These are phyloP conservation scores for Rhynchosporium secalis DNA, from an alignment of 2,329 filamentous ascomycete genomes.

Conservation along the genomic window DNA sequence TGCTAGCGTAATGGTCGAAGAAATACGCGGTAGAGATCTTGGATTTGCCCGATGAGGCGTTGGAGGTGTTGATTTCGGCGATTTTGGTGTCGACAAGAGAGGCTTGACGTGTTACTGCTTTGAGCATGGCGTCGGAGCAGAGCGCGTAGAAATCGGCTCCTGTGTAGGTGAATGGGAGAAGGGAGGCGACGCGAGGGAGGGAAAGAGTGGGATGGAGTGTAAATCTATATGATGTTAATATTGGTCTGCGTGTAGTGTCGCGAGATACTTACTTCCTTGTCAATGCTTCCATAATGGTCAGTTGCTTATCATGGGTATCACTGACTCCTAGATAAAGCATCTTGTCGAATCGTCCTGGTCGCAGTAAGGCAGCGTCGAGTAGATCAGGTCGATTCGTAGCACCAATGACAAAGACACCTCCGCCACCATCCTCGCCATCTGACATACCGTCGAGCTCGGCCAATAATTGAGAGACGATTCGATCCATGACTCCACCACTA, in stretches of 20 bases:
- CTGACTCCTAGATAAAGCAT: slow-evolving; percentile 97
- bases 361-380: slow-evolving; percentile 83
- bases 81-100: slow-evolving; percentile 82
- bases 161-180: slow-evolving; percentile 91
- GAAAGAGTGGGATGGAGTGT: slow-evolving; percentile 78
- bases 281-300: slow-evolving; percentile 88
- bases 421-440: slow-evolving; percentile 75
- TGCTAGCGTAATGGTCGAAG: slow-evolving; percentile 87
- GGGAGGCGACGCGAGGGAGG: slow-evolving; percentile 69
- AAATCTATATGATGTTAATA: slow-evolving; percentile 61
- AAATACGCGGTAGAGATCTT: slow-evolving; percentile 82
- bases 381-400: slow-evolving; percentile 94
- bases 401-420: slow-evolving; percentile 94
- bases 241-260: background rate
- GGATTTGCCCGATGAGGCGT: slow-evolving; percentile 34
- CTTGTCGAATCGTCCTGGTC: slow-evolving; percentile 94
- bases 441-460: slow-evolving; percentile 98
- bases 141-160: slow-evolving; percentile 96
- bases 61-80: slow-evolving; percentile 59
- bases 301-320: slow-evolving; percentile 95
- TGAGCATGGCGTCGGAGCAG: slow-evolving; percentile 98
- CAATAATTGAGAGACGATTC: slow-evolving; percentile 91
- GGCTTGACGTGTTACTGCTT: slow-evolving; percentile 91
- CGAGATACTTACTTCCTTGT: slow-evolving; percentile 74
- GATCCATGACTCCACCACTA: slow-evolving; percentile 96